Conservation (phyloP, 2,329 filamentous ascomycete genomes). For the Arthrobotrys sphaeroides region DNA sequence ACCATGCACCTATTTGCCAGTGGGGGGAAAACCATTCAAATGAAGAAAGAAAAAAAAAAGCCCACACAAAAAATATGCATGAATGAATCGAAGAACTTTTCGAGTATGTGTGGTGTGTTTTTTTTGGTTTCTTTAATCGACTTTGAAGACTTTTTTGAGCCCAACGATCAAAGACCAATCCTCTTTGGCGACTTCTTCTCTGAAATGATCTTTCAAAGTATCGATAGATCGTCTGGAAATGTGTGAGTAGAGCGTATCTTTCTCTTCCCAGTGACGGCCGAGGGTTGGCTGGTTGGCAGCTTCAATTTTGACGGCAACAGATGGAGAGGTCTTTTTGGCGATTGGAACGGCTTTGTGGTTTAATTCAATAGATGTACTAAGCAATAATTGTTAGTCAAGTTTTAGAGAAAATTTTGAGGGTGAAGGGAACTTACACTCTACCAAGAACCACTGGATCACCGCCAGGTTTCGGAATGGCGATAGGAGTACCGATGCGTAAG, state of each 20-base stretch:
- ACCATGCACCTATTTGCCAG: conserved; percentile 1
- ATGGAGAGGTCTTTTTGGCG: conserved; percentile 96
- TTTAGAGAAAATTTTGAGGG: conserved; percentile 4
- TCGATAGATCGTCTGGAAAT: conserved; percentile 91
- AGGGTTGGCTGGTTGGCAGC: conserved; percentile 91
- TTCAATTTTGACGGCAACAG: conserved; percentile 97
- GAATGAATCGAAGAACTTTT: not conserved
- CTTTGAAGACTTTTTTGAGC: conserved; percentile 93
- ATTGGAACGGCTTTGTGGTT: conserved; percentile 94
- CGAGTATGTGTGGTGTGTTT: not conserved
- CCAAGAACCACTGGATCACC: conserved; percentile 88
- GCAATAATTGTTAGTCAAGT: conserved; percentile 56
- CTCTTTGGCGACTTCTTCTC: conserved; percentile 84
- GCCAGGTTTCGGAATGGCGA: conserved; percentile 83
- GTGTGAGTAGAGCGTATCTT: conserved; percentile 84
- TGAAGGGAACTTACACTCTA: conserved; percentile 79
- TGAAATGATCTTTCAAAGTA: conserved; percentile 94
- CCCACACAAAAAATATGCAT: not conserved
- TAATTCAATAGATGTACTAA: conserved; percentile 91
- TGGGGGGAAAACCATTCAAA: not conserved
- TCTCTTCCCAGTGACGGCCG: conserved; percentile 92
- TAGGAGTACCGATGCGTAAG: conserved; percentile 85
- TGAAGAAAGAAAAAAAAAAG: not conserved
- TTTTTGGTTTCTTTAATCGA: conserved; percentile 67
- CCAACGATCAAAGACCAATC: conserved; percentile 96